Evolutionary conservation across 1,284 basidiomycete species (phyloP), one percentile per base, ranked within the genome.

Genomic region (Trametes hirsuta): DNA sequence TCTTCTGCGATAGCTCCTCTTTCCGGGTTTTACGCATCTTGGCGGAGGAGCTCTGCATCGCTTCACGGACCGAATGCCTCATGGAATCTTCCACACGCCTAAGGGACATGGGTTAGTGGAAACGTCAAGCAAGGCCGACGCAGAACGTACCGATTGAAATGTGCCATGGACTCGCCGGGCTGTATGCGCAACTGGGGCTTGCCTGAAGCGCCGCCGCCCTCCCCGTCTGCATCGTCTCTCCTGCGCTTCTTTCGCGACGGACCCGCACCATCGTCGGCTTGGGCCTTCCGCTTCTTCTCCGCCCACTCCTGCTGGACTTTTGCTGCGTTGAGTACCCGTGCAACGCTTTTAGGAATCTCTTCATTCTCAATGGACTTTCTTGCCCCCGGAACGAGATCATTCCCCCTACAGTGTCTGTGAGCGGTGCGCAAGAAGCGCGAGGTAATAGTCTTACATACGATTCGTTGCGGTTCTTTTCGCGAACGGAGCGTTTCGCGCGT

Each of bases 31-130:
- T 81, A 35, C 86, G 83, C 58, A 75, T 71, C 21, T 76, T 75
- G 2, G 82, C 77, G 18, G 83, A 79, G 1, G 89, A 88, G 1
- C 79, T 70, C 65, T 84, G 82, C 58, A 89, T 77, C 1, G 90
- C 89, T 30, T 81, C 74, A 54, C 80, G 82, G 46, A 92, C 81
- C 11, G 84, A 72, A 1, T 84, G 84, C 9, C 86, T 79, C 82
- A 92, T 84, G 61, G 82, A 82, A 53, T 82, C 81, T 67, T 92
- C 90, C 3, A 92, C 88, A 42, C 90, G 81, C 70, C 90, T 91
- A 18, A 5, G n/a, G 42, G 25, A 10, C 14, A 58, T 11, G 53
- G 41, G 44, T 24, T 2, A 49, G 18, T 25, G 15, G 47, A 24
- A 15, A 44, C 39, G 18, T 21, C 47, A 47, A 51, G 41, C 12